A percentile compares a stretch with the other conserved stretches of the same genome.
Conservation (phyloP, 805 yeast genomes). For the Naumovozyma dairenensis region DNA sequence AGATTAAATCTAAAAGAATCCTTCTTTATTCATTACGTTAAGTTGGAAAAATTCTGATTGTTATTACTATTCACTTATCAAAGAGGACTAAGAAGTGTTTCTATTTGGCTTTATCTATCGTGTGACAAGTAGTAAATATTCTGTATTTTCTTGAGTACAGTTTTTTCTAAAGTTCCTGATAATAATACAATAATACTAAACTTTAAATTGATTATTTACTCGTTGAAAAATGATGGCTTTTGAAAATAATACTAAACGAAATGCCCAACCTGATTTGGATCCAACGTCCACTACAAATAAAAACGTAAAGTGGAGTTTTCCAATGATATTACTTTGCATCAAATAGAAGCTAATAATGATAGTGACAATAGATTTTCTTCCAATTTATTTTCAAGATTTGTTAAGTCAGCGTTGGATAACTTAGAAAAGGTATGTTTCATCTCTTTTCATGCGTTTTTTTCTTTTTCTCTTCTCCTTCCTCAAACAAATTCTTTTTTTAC, state of each 20-base stretch:
- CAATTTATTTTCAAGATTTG: conserved; percentile 35
- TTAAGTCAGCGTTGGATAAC: conserved; percentile 59
- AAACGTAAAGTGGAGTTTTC: conserved; percentile 28
- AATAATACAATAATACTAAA: too few relatives aligned
- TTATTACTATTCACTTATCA: too few relatives aligned
- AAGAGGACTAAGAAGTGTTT: too few relatives aligned
- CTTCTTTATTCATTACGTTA: too few relatives aligned
- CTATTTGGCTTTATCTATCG: too few relatives aligned
- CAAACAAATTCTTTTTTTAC: conserved; percentile 5
- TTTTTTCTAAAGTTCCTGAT: too few relatives aligned
- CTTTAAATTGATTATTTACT: too few relatives aligned
- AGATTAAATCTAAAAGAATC: too few relatives aligned
- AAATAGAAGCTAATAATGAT: conserved; percentile 6
- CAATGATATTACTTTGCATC: conserved; percentile 16
- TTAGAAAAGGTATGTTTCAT: conserved; percentile 44
- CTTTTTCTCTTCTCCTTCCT: conserved; percentile 3
- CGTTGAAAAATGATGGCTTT: conserved; percentile 23
- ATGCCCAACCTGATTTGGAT: conserved; percentile 8
- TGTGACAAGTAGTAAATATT: too few relatives aligned
- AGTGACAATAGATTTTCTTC: conserved; percentile 24
- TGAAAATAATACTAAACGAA: conserved; percentile 21
- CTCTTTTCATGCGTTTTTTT: not conserved
- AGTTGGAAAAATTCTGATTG: too few relatives aligned
- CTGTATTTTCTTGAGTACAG: too few relatives aligned
- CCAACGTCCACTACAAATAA: too few relatives aligned